A percentile compares a stretch with the other conserved stretches of the same genome.
These are phyloP conservation scores for Suillus ampliporus DNA, from an alignment of 768 basidiomycete species.

Conservation along the genomic window DNA sequence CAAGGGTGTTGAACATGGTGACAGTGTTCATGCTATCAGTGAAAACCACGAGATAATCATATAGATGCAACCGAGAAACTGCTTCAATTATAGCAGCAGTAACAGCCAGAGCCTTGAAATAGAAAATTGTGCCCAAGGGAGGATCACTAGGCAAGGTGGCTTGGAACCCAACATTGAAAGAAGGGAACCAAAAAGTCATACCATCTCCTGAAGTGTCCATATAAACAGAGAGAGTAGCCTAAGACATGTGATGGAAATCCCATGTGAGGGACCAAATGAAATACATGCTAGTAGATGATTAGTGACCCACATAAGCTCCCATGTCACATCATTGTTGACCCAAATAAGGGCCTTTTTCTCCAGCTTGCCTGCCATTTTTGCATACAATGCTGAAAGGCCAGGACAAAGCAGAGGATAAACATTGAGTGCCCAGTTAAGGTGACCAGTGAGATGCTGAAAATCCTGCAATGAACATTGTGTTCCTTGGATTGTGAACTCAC, in stretches of 20 bases:
- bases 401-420: conserved; percentile 36
- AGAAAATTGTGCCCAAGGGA: conserved; percentile 14
- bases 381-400: conserved; percentile 31
- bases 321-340: conserved; percentile 21
- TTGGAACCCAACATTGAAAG: not conserved
- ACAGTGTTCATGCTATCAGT: conserved; percentile 22
- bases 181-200: conserved; percentile 18
- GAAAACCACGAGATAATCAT: conserved; percentile 14
- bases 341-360: conserved; percentile 13
- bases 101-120: conserved; percentile 21
- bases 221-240: conserved; percentile 17
- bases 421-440: conserved; percentile 41
- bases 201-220: conserved; percentile 7
- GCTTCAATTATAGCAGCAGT: conserved; percentile 11
- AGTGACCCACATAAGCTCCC: conserved; percentile 28
- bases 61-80: fast-evolving
- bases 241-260: conserved; percentile 9
- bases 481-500: not conserved
- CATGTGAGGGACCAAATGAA: conserved; percentile 12
- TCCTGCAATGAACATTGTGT: conserved; percentile 19
- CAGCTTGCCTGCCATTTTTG: conserved; percentile 32
- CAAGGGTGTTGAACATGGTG: conserved; percentile 33
- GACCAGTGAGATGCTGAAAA: conserved; percentile 34
- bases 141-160: conserved; percentile 8
- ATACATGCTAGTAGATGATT: conserved; percentile 8